phyloP scores from a whole-genome alignment of 164 flowering plant species.

The Stephania yunnanensis region DNA sequence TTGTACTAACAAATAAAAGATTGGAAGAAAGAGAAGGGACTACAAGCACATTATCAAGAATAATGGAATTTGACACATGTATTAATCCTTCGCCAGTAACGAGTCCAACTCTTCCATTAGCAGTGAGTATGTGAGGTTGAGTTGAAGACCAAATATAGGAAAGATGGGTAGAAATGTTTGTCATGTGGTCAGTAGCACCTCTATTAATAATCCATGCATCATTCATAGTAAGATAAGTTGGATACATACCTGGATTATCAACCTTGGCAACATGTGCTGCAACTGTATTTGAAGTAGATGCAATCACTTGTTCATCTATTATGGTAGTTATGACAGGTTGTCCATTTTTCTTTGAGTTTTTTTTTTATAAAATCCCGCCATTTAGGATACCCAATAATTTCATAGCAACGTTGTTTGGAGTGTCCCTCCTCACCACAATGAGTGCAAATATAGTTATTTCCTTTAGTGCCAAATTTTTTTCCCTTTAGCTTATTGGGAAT shows the following conservation, averaged over 20 bases:
- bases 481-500: no score
- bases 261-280: slow-evolving; percentile 9
- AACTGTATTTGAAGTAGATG: slow-evolving; percentile 1
- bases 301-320: background rate
- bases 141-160: no score
- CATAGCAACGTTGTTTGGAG: background rate
- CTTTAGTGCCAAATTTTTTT: background rate
- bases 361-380: slow-evolving; percentile 9
- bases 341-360: slow-evolving; percentile 6
- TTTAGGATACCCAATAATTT: slow-evolving; percentile 5
- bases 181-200: background rate
- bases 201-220: background rate
- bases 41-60: no score
- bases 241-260: background rate
- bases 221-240: background rate
- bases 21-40: no score
- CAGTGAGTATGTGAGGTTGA: no score
- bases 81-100: no score
- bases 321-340: slow-evolving; percentile 2
- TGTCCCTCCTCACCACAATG: background rate
- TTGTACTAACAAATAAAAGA: no score
- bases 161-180: no score
- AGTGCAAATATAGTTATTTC: background rate
- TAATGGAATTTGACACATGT: no score
- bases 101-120: no score